phyloP scores from a whole-genome alignment of 2,329 filamentous ascomycete species.

The Aureobasidium lini region DNA sequence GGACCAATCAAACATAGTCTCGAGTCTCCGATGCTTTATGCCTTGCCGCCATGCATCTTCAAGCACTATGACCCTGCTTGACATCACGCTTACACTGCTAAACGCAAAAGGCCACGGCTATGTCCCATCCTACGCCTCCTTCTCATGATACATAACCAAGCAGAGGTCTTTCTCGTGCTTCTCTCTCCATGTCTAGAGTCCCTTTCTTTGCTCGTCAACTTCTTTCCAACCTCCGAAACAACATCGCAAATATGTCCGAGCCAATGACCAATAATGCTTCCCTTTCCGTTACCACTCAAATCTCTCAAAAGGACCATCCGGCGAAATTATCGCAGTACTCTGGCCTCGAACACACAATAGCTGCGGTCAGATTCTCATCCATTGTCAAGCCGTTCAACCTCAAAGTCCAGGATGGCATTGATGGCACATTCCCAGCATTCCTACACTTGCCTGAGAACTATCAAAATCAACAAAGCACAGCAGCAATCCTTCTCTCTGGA shows the following conservation, averaged over 20 bases:
- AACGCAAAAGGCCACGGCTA: background rate
- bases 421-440: constrained; percentile 19
- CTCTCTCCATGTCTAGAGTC: background rate
- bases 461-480: constrained; percentile 27
- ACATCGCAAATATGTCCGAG: constrained; percentile 6
- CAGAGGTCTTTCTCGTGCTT: background rate
- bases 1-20: background rate
- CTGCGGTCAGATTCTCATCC: background rate
- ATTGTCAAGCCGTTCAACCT: constrained; percentile 16
- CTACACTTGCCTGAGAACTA: constrained; percentile 17
- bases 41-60: background rate
- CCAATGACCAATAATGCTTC: constrained; percentile 5
- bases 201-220: background rate
- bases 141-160: background rate
- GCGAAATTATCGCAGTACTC: constrained; percentile 14
- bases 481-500: constrained; percentile 34
- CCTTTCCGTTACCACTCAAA: constrained; percentile 11
- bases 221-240: background rate
- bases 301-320: background rate
- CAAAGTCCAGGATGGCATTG: constrained; percentile 17
- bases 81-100: constrained; percentile 1
- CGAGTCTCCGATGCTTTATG: background rate
- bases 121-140: background rate
- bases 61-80: background rate
- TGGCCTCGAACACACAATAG: constrained; percentile 16